Conservation (phyloP, 257 asterid genomes). For the Marsdenia floribunda region DNA sequence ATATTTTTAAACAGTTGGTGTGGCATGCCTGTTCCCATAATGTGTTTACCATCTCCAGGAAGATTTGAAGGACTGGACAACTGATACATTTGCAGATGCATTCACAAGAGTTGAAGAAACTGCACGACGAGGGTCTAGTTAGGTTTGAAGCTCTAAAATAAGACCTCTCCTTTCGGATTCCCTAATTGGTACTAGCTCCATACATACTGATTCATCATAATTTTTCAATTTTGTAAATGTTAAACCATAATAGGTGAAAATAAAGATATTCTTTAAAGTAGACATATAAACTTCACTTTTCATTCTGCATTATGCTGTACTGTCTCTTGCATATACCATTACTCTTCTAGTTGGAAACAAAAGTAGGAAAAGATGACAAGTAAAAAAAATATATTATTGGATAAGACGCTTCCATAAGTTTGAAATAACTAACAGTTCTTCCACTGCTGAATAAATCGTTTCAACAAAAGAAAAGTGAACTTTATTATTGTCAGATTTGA, state of each 20-base stretch:
- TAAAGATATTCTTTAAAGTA: not conserved
- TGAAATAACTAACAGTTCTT: too few relatives aligned
- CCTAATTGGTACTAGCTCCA: not conserved
- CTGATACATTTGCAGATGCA: conserved; percentile 73
- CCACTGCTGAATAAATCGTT: too few relatives aligned
- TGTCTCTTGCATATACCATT: not conserved
- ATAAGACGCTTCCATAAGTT: too few relatives aligned
- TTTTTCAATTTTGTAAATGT: not conserved
- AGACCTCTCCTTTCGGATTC: not conserved
- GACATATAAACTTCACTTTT: not conserved
- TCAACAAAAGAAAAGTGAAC: too few relatives aligned
- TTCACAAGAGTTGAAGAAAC: conserved; percentile 78
- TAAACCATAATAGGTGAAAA: not conserved
- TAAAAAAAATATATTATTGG: too few relatives aligned
- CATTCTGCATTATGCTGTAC: not conserved
- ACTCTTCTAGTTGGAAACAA: not conserved
- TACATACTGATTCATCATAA: not conserved
- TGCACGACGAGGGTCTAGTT: conserved; percentile 46
- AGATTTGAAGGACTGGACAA: conserved; percentile 81
- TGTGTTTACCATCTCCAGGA: conserved; percentile 40
- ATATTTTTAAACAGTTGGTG: not conserved
- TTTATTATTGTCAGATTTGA: too few relatives aligned
- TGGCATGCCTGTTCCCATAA: not conserved
- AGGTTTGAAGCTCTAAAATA: conserved; percentile 7
- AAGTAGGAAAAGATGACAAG: not conserved